Conservation (phyloP, 768 basidiomycete genomes). For the Cyathus striatus region DNA sequence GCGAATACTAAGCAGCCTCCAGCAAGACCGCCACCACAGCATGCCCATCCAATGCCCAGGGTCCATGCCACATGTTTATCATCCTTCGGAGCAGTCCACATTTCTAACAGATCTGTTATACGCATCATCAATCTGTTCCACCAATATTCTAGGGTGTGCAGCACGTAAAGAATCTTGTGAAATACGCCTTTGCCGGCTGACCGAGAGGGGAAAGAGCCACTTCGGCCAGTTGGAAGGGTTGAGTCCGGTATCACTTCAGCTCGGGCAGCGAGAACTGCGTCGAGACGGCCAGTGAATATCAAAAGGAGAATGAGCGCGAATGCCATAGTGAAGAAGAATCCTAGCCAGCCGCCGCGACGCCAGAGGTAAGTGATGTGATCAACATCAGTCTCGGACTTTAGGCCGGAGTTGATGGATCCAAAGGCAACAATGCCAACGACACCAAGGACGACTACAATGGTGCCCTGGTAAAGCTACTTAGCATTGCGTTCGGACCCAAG, state of each 20-base stretch:
- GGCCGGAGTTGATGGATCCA: conserved; percentile 78
- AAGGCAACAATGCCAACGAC: conserved; percentile 88
- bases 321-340: conserved; percentile 80
- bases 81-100: conserved; percentile 72
- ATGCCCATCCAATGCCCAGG: conserved; percentile 91
- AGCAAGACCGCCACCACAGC: conserved; percentile 85
- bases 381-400: conserved; percentile 69
- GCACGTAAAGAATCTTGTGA: conserved; percentile 7
- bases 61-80: conserved; percentile 89
- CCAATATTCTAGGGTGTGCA: conserved; percentile 25
- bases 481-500: background rate
- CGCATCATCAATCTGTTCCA: conserved; percentile 47
- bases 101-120: conserved; percentile 61
- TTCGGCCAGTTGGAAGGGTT: conserved; percentile 28
- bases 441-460: conserved; percentile 75
- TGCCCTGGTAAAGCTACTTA: conserved; percentile 47
- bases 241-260: conserved; percentile 63
- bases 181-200: conserved; percentile 4
- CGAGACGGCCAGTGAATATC: conserved; percentile 67
- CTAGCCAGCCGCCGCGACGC: conserved; percentile 86
- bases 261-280: conserved; percentile 66
- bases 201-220: conserved; percentile 2
- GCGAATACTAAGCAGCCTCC: conserved; percentile 86
- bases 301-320: conserved; percentile 60
- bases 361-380: conserved; percentile 77